Evolutionary conservation across 202 grass and related monocot species (phyloP), one percentile per base, ranked within the genome.

Genomic region (Zizania palustris): DNA sequence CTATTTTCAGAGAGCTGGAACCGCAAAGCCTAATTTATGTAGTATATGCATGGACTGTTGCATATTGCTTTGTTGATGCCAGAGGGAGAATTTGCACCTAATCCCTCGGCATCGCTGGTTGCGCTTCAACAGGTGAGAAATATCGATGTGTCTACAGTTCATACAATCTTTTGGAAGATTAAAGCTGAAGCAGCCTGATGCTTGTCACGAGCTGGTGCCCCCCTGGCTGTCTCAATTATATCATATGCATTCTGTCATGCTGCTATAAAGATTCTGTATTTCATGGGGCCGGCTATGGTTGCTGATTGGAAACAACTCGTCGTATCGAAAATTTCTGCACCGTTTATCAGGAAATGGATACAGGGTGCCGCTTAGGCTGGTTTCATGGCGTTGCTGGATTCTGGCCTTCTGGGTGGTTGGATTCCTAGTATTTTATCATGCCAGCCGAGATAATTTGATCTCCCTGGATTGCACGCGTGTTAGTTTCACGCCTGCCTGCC

Each of bases 191-290:
- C 45, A 69, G 73, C 71, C 54, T 80, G 69, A 59, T 56, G 15
- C 69, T 68, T 62, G 77, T 61, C 70, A 75, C 69, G 18, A 79
- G 39, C 21, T 55, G 62, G 48, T 74, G 55, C 80, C 62, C 49
- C 43, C 40, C 18, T 28, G 54, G 42, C 70, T 41, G 46, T 75
- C 48, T 82, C 58, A 75, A 70, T 75, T 88, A 56, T 84, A 59
- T 35, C 58, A 75, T 73, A 51, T 65, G 45, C 45, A n/a, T 7
- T 2, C n/a, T 61, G 57, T 62, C 45, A 45, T 64, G 56, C 40
- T 64, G 76, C 39, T 80, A 19, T 75, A 55, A 75, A 80, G 59
- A 80, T 76, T 80, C 49, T 82, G 73, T 45, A 21, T 71, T 34
- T 79, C 11, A 43, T 59, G 83, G 82, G 77, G 33, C 13, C 14